Evolutionary conservation across 2,329 filamentous ascomycete species (phyloP), one percentile per base, ranked within the genome.

Genomic region (Intubia oerlemansii): DNA sequence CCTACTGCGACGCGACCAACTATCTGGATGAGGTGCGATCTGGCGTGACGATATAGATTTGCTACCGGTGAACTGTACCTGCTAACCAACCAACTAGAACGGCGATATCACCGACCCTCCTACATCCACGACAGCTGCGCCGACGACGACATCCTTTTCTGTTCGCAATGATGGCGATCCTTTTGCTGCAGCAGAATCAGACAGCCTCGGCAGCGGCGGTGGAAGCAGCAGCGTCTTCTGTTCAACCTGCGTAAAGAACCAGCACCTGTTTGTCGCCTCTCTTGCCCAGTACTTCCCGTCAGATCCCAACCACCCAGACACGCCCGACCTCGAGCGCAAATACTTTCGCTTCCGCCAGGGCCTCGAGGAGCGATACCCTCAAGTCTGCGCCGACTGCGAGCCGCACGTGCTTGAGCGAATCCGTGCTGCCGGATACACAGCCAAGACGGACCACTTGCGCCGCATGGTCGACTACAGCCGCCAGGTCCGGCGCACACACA

Each of bases 21-120:
- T 78, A 80, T 53, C 58, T 93, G 18, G 88, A 98, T 46, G 62
- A 85, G 56, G 82, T 88, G 14, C 5, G 25, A 7, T 2, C 21
- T 7, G 16, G 9, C n/a, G 17, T n/a, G n/a, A n/a, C n/a, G n/a
- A n/a, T n/a, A n/a, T n/a, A 13, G 18, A n/a, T n/a, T 17, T 17
- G 10, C 11, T 21, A 24, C 5, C 3, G 17, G 16, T 16, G 7
- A 22, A 14, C 10, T 5, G 8, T 5, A 10, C 6, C 5, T 21
- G 18, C 28, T 29, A 11, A 16, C 2, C 8, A 14, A 12, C 2
- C 5, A 5, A n/a, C 3, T 42, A 88, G 77, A 68, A 80, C 46
- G 85, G 85, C 42, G 71, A 90, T 28, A 88, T 95, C 38, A 76
- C 79, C 32, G 85, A 98, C 48, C 80, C 84, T 16, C 82, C 80